Evolutionary conservation across 768 basidiomycete species (phyloP), one percentile per base, ranked within the genome.

Genomic region (Suillus bovinus): DNA sequence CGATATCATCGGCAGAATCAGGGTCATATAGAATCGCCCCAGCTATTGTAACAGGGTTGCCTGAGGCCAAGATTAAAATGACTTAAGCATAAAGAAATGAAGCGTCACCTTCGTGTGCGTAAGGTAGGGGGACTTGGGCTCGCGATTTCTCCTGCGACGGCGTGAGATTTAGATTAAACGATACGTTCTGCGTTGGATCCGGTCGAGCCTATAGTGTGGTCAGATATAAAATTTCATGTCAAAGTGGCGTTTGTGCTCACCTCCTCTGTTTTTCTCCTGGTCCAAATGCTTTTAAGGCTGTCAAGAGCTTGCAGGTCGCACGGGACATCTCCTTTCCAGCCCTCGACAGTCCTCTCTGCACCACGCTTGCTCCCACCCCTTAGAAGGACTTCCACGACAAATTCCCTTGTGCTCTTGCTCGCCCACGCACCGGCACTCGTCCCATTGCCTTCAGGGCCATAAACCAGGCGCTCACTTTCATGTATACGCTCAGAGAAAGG

Each of bases 1-100:
- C 95, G 57, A 96, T 84, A 67, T 97, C 95, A 70, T 97, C 95
- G 31, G 91, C 94, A 31, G 92, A 93, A 71, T 96, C 95, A 10
- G 95, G 94, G 67, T 95, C 93, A 66, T 96, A 97, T 63, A 89
- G 80, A 60, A 97, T 96, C 2, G 84, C 80, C 11, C 80, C 78
- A n/a, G 34, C 50, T 14, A 65, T 59, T 54, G 63, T 54, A 7
- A 59, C 27, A 5, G 70, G 67, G 69, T 78, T 77, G 10, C 80
- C 82, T 84, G 64, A 46, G 39, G 24, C 20, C 24, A 5, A 7
- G 24, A 39, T 56, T 56, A 56, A 36, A 42, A 53, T 50, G 38
- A 54, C 61, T 4, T 46, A 5, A 60, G 29, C 20, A 61, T 66
- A 54, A 38, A 59, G 3, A 44, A 61, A 27, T 34, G 31, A 11